phyloP scores from a whole-genome alignment of 345 rosid genomes.

The Rhodamnia argentea region DNA sequence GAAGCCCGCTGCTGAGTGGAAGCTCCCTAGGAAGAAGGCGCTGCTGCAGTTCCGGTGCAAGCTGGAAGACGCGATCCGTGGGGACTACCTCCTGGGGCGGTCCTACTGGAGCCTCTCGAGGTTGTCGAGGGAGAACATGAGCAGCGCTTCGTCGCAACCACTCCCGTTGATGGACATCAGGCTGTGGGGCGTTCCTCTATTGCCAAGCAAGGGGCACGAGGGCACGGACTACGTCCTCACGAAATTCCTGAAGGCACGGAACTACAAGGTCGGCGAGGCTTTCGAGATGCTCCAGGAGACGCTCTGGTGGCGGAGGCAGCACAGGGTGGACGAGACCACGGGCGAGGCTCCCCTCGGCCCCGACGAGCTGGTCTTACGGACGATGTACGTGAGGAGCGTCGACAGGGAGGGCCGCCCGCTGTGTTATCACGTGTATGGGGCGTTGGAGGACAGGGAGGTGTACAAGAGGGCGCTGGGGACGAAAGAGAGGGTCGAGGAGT shows the following conservation, averaged over 20 bases:
- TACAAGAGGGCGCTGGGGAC: conserved; percentile 10
- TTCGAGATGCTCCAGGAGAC: conserved; percentile 40
- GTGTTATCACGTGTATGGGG: conserved; percentile 16
- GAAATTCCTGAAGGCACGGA: conserved; percentile 39
- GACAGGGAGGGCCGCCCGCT: conserved; percentile 46
- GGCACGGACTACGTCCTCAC: conserved; percentile 32
- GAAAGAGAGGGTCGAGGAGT: conserved; percentile 16
- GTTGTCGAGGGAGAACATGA: background rate
- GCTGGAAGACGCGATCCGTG: conserved; percentile 39
- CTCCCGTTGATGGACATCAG: conserved; percentile 11
- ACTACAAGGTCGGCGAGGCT: conserved; percentile 34
- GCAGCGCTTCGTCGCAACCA: background rate
- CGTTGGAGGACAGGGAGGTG: conserved; percentile 19
- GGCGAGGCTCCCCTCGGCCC: conserved; percentile 19
- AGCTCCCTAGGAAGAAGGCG: conserved; percentile 20
- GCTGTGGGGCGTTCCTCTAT: conserved; percentile 49
- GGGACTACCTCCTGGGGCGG: conserved; percentile 22
- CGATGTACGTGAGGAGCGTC: conserved; percentile 9
- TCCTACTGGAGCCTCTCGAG: background rate
- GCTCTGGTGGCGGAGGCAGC: conserved; percentile 33
- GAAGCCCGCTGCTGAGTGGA: conserved; percentile 6
- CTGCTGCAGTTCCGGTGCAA: conserved; percentile 25
- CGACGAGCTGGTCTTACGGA: conserved; percentile 4
- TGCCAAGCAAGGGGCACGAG: conserved; percentile 44
- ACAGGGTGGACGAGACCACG: conserved; percentile 12